phyloP scores from a whole-genome alignment of 208 protist genomes.

The Kentomonas sorsogonicus region DNA sequence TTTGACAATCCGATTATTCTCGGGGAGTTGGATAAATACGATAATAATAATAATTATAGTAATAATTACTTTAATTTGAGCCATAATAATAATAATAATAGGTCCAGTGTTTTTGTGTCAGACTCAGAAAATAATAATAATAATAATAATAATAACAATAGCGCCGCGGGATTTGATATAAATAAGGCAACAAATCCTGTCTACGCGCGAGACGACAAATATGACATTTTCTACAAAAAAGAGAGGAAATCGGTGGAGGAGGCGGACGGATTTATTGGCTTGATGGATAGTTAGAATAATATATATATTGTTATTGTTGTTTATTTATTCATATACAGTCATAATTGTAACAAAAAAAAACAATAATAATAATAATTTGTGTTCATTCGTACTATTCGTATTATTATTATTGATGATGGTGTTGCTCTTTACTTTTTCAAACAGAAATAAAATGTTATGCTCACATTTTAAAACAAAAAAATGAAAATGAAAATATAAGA shows the following conservation, averaged over 20 bases:
- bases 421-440: conserved; percentile 13
- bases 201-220: conserved; percentile 48
- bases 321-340: background rate
- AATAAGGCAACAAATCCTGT: conserved; percentile 58
- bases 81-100: conserved; percentile 26
- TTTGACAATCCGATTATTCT: conserved; percentile 15
- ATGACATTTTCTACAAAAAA: conserved; percentile 55
- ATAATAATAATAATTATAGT: conserved; percentile 13
- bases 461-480: no score
- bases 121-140: background rate
- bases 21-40: conserved; percentile 86
- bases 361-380: background rate
- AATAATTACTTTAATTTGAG: background rate
- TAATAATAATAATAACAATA: background rate
- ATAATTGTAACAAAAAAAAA: conserved; percentile 12
- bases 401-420: background rate
- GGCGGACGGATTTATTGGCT: conserved; percentile 53
- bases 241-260: conserved; percentile 61
- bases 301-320: conserved; percentile 1
- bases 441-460: no score
- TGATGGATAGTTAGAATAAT: conserved; percentile 22
- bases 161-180: conserved; percentile 22
- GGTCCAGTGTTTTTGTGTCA: no score
- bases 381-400: background rate
- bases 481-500: no score